Evolutionary conservation across 352 stramenopile genomes (phyloP), one percentile per base, ranked within the genome.

Genomic region (Globisporangium middletonii): DNA sequence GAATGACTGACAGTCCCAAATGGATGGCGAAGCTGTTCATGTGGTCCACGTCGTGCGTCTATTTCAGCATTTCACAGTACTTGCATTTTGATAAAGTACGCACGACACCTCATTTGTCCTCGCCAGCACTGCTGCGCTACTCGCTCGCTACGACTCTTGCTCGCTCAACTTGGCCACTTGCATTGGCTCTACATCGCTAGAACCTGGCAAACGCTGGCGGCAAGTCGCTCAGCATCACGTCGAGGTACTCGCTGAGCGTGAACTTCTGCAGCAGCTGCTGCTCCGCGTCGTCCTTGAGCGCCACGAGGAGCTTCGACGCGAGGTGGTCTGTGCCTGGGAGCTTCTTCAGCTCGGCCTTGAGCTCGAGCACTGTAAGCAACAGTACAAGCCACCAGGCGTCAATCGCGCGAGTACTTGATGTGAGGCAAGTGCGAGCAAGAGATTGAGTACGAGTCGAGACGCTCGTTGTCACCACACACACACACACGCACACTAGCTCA

Each of bases 201-300:
- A 53, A 56, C 63, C 15, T 48, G 27, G 15, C 48, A 43, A 44
- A 83, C 43, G 48, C 68, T 0, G 63, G 15, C 0, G 77, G 77
- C 15, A 85, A 54, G 42, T 85, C 67, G 3, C 50, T 55, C 18
- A 81, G 64, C 50, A 74, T 76, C 23, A 70, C 63, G 19, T 79
- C 67, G 7, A 88, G 53, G 65, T 77, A 86, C 38, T 79, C 71
- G 50, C 63, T 72, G 46, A 86, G 62, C 38, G 73, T 65, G 55
- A 86, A 65, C 45, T 76, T 76, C 54, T 71, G 72, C 33, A 83
- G 43, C 16, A 77, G 60, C 58, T 81, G 70, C 59, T 81, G 66
- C 46, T 84, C 75, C 3, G 50, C 67, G 18, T 73, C 61, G 1
- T 64, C 67, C 1, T 73, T 60, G 8, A 85, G 53, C 3, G 70